Evolutionary conservation across 225 moss, liverwort and hornwort genomes (phyloP).

Genomic region (Lunularia cruciata): DNA sequence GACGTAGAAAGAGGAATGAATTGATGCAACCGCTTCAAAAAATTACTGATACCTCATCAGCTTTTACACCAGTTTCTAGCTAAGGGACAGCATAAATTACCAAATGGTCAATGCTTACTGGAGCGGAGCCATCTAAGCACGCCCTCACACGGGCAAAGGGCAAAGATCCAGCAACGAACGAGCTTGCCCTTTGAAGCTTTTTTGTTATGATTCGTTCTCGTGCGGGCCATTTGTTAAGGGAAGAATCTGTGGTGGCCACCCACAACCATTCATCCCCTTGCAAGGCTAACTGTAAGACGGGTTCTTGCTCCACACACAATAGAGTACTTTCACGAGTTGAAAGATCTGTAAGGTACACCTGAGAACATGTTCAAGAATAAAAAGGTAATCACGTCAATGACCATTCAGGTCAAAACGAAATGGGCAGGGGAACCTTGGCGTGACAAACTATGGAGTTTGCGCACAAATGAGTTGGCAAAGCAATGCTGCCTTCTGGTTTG

Average conservation of each 20-base stretch:
- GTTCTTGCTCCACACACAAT: constrained; percentile 72
- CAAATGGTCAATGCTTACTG: constrained; percentile 45
- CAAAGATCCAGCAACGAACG: constrained; percentile 84
- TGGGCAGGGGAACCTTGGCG: no score
- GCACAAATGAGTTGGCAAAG: no score
- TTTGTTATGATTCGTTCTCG: constrained; percentile 47
- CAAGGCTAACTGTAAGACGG: constrained; percentile 66
- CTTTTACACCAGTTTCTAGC: background rate
- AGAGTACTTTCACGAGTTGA: constrained; percentile 76
- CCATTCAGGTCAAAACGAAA: no score
- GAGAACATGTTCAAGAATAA: no score
- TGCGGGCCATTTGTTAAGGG: constrained; percentile 81
- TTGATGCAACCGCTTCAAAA: no score
- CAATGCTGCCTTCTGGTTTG: no score
- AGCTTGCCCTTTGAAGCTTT: constrained; percentile 73
- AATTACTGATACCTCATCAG: no score
- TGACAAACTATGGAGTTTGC: no score
- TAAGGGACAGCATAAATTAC: background rate
- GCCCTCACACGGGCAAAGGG: constrained; percentile 89
- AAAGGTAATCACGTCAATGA: no score
- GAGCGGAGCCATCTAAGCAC: constrained; percentile 85
- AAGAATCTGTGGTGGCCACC: constrained; percentile 88
- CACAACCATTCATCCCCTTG: constrained; percentile 88
- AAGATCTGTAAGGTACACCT: constrained; percentile 89
- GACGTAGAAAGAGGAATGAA: no score